Percentiles rank a stretch among this genome's conserved stretches.
Evolutionary conservation across 192 early-diverging fungal genomes (phyloP).

Genomic region (Physocladia obscura): DNA sequence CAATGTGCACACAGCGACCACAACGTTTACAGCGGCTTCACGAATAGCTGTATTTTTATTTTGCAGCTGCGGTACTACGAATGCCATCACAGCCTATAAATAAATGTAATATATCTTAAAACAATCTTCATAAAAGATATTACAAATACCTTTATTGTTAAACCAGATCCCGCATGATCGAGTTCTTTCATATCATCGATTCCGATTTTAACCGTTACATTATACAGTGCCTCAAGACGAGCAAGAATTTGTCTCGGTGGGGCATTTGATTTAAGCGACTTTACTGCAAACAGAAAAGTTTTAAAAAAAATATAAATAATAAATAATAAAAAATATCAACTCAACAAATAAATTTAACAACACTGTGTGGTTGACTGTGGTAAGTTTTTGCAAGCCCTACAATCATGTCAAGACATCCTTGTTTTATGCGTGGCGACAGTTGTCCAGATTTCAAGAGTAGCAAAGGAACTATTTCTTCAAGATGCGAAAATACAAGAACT

Average conservation of each 20-base stretch:
- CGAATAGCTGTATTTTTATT: slow-evolving; percentile 64
- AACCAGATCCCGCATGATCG: slow-evolving; percentile 26
- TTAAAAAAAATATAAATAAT: too few relatives aligned
- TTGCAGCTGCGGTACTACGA: slow-evolving; percentile 55
- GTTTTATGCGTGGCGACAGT: slow-evolving; percentile 56
- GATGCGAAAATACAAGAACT: slow-evolving; percentile 39
- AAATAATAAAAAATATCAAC: too few relatives aligned
- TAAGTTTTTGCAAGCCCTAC: slow-evolving; percentile 54
- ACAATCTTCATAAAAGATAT: slow-evolving; percentile 5
- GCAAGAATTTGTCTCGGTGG: slow-evolving; percentile 52
- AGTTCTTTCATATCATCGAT: slow-evolving; percentile 32
- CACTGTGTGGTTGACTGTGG: slow-evolving; percentile 43
- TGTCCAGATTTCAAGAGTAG: slow-evolving; percentile 58
- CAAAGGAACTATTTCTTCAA: slow-evolving; percentile 49
- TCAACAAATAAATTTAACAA: slow-evolving; percentile 23
- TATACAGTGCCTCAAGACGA: slow-evolving; percentile 52
- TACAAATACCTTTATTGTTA: slow-evolving; percentile 42
- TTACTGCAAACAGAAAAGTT: too few relatives aligned
- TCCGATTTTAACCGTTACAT: slow-evolving; percentile 48
- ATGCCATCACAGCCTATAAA: slow-evolving; percentile 51
- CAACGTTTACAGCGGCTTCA: slow-evolving; percentile 53
- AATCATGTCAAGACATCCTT: slow-evolving; percentile 47
- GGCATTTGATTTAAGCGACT: slow-evolving; percentile 42
- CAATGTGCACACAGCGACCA: slow-evolving; percentile 37
- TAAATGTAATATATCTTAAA: neutral